These are phyloP conservation scores for Neofusicoccum umdonicola DNA, from an alignment of 2,329 filamentous ascomycete genomes.

Conservation along the genomic window DNA sequence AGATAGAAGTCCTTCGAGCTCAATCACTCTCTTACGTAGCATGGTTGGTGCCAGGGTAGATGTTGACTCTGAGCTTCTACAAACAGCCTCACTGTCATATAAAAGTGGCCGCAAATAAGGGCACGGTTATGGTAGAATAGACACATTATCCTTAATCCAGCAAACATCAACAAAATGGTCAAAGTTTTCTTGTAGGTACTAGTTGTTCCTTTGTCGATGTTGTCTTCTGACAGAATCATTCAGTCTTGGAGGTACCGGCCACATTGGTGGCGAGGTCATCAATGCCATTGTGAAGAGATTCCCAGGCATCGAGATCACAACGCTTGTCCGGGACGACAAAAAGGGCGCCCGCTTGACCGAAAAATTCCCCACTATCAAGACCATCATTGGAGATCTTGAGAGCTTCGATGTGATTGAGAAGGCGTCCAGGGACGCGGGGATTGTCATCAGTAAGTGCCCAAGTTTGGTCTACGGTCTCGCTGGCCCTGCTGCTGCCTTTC, in stretches of 20 bases:
- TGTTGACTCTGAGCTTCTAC: too few relatives aligned
- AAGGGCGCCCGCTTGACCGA: background rate
- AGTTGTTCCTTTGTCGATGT: background rate
- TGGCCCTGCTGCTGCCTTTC: background rate
- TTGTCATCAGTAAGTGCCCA: conserved; percentile 23
- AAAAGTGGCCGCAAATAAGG: too few relatives aligned
- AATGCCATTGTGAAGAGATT: background rate
- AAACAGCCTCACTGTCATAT: too few relatives aligned
- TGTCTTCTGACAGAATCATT: background rate
- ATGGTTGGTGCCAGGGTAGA: too few relatives aligned
- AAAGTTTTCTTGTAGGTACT: background rate
- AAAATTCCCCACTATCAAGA: background rate
- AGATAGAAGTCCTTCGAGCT: too few relatives aligned
- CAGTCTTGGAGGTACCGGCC: conserved; percentile 7
- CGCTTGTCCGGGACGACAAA: background rate
- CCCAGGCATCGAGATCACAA: background rate
- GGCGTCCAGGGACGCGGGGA: background rate
- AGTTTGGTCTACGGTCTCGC: background rate
- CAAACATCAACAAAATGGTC: background rate
- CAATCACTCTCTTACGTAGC: too few relatives aligned
- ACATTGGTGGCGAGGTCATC: conserved; percentile 4
- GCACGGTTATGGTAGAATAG: too few relatives aligned
- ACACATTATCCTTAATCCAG: background rate
- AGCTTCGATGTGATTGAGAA: conserved; percentile 2
- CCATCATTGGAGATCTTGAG: conserved; percentile 5